A percentile compares a stretch with the other conserved stretches of the same genome.
Evolutionary conservation across 768 basidiomycete genomes (phyloP).

Genomic region (Termitomyces heimii): DNA sequence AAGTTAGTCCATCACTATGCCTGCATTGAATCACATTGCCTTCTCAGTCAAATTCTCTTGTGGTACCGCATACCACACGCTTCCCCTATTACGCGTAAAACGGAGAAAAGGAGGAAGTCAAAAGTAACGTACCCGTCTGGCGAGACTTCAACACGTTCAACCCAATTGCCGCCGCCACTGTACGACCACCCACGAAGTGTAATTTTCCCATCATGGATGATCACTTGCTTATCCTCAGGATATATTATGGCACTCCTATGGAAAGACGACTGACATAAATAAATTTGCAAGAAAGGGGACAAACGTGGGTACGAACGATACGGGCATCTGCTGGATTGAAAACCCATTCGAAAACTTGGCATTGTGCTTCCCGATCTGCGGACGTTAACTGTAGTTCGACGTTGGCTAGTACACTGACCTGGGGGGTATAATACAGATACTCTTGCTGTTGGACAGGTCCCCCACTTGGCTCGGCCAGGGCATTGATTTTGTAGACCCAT

Average conservation of each 20-base stretch:
- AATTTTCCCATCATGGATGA: conserved; percentile 44
- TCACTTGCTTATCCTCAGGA: conserved; percentile 36
- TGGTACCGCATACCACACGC: conserved; percentile 44
- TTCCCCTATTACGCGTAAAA: conserved; percentile 26
- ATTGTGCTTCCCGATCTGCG: conserved; percentile 48
- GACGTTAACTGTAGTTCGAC: background rate
- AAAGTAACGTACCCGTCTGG: conserved; percentile 32
- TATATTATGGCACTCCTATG: conserved; percentile 43
- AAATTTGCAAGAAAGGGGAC: background rate
- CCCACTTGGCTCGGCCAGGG: conserved; percentile 39
- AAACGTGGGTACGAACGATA: conserved; percentile 34
- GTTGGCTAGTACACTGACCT: conserved; percentile 21
- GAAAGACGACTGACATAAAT: background rate
- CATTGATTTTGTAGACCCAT: conserved; percentile 49
- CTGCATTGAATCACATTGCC: conserved; percentile 14
- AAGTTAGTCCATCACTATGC: background rate
- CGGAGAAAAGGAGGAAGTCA: background rate
- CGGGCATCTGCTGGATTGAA: conserved; percentile 53
- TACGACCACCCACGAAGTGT: conserved; percentile 39
- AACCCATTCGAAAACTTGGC: conserved; percentile 47
- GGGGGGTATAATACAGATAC: conserved; percentile 45
- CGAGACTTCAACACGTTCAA: conserved; percentile 50
- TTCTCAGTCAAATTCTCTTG: conserved; percentile 44
- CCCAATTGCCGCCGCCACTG: conserved; percentile 46
- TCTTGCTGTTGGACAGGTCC: conserved; percentile 50